Evolutionary conservation across 2,329 filamentous ascomycete genomes (phyloP), one percentile per base, ranked within the genome.

Genomic region (Trichoderma semiorbis): DNA sequence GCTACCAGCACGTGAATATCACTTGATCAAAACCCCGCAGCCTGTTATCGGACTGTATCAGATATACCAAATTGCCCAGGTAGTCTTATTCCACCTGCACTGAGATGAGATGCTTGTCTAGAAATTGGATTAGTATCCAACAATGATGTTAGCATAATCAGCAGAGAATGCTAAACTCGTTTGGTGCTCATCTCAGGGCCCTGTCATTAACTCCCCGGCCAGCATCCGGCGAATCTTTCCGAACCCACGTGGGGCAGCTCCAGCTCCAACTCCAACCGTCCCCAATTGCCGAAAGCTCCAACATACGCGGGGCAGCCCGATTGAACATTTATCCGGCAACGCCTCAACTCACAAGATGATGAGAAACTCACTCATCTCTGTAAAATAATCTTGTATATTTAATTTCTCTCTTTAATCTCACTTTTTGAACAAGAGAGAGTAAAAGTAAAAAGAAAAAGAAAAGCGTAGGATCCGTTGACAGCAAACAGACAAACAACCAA

Each of bases 261-360:
- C 64, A 63, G 36, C 64, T 72, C 77, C 77, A 77, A 76, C 73
- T 66, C 36, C 73, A 78, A 69, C 77, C 77, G 77, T 77, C 73
- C 63, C 36, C 73, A 78, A 78, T 72, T 79, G 78, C 78, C 78
- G 78, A 79, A 78, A 60, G 30, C 70, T 39, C 16, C 61, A 65
- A 30, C 57, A 70, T 70, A 26, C 34, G 69, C 69, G 69, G 69
- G 69, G 24, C 34, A 67, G 47, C 21, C 47, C 47, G 47, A 53
- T 11, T 24, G 47, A 53, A 67, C 18, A 5, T 67, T 67, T 67
- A 67, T 24, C 64, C 64, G 64, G 64, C 62, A 14, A 32, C 11
- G 50, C 18, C 32, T 57, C 50, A 36, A 28, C n/a, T 53, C 32
- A 21, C 1, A 24, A 18, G 10, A 39, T 1, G 57, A 34, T 7